These are phyloP conservation scores for Xylaria hypoxylon DNA, from an alignment of 2,329 filamentous ascomycete species.

Conservation along the genomic window DNA sequence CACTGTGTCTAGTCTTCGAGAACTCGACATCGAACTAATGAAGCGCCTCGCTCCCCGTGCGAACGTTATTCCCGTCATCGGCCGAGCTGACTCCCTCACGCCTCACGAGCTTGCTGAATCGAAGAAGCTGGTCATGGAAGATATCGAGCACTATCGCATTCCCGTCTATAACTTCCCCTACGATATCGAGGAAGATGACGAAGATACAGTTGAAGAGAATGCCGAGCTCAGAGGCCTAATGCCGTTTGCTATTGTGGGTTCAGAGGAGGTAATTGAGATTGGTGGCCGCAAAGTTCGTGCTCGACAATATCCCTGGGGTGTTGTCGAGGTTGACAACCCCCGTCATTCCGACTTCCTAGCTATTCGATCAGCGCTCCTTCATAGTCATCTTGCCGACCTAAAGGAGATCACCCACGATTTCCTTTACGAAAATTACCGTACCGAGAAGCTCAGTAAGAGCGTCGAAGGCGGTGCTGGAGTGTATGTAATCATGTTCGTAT, in stretches of 20 bases:
- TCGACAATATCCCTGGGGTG: constrained; percentile 98
- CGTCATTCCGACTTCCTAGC: constrained; percentile 98
- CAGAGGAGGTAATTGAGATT: constrained; percentile 94
- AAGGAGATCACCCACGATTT: constrained; percentile 99
- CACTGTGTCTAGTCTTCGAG: constrained; percentile 77
- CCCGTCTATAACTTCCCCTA: constrained; percentile 99
- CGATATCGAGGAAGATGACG: constrained; percentile 99
- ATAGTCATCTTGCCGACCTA: constrained; percentile 96
- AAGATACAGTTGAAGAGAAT: constrained; percentile 99
- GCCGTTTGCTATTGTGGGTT: constrained; percentile 99
- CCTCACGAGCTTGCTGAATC: constrained; percentile 97
- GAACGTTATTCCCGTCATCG: constrained; percentile 99
- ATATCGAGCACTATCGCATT: constrained; percentile 99
- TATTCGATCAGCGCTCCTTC: constrained; percentile 93
- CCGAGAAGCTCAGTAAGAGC: constrained; percentile 99
- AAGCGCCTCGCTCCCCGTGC: constrained; percentile 97
- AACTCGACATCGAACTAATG: constrained; percentile 99
- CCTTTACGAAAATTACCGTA: constrained; percentile 99
- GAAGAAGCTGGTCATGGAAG: constrained; percentile 99
- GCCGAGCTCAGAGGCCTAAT: constrained; percentile 96
- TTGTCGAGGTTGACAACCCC: constrained; percentile 99
- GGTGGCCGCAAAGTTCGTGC: constrained; percentile 92
- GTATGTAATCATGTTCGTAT: constrained; percentile 69
- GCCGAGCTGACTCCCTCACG: constrained; percentile 96
- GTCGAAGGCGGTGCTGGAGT: constrained; percentile 89